Percentiles rank a stretch among this genome's conserved stretches.
Evolutionary conservation across 1,284 basidiomycete genomes (phyloP).

Genomic region (Ustilago tritici): DNA sequence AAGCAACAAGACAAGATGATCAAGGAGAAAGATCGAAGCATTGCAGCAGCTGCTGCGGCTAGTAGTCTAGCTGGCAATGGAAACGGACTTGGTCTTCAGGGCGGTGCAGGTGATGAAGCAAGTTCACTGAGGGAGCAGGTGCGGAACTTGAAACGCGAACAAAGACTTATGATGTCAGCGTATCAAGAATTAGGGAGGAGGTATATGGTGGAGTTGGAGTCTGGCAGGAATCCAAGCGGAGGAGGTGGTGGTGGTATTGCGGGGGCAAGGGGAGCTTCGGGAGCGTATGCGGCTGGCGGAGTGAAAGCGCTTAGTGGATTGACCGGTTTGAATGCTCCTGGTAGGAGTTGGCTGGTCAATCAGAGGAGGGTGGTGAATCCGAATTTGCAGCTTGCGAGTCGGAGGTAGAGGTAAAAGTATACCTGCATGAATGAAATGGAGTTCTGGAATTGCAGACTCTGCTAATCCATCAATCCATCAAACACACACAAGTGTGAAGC

Average conservation of each 20-base stretch:
- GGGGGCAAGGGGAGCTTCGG: conserved; percentile 18
- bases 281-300: conserved; percentile 37
- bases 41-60: conserved; percentile 26
- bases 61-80: conserved; percentile 21
- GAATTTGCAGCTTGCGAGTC: conserved; percentile 35
- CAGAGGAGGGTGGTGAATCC: conserved; percentile 38
- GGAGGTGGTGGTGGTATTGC: conserved; percentile 7
- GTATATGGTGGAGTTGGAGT: conserved; percentile 52
- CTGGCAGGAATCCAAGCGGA: conserved; percentile 46
- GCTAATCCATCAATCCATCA: neutral
- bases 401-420: conserved; percentile 11
- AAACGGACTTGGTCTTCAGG: conserved; percentile 9
- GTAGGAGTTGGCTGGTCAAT: conserved; percentile 38
- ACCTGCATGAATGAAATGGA: conserved; percentile 8
- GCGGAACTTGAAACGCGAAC: conserved; percentile 41
- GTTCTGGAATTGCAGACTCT: neutral
- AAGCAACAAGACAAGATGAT: conserved; percentile 80
- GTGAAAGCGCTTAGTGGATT: conserved; percentile 33
- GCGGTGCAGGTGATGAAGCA: conserved; percentile 23
- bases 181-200: conserved; percentile 49
- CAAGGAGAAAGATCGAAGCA: conserved; percentile 57
- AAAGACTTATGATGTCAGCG: conserved; percentile 54
- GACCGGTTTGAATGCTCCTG: conserved; percentile 33
- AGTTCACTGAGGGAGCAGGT: conserved; percentile 36
- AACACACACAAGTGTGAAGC: neutral